These are phyloP conservation scores for Cubamyces lactineus DNA, from an alignment of 768 basidiomycete genomes.

Conservation along the genomic window DNA sequence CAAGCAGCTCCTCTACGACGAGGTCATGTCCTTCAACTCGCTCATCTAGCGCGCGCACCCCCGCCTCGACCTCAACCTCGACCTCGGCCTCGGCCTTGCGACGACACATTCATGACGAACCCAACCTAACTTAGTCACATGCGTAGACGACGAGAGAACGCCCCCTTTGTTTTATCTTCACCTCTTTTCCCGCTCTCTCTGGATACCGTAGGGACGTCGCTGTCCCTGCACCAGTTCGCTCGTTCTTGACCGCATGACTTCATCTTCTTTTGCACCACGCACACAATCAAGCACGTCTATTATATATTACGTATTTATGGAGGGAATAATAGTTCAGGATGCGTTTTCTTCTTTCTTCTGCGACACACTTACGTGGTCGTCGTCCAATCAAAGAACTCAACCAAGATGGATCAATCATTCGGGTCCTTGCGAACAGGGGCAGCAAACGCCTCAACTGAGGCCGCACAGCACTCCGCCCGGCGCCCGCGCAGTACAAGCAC, in stretches of 20 bases:
- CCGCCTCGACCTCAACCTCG: not conserved
- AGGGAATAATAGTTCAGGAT: slow-evolving; percentile 7
- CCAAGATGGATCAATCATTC: too few species aligned
- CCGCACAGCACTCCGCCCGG: not conserved
- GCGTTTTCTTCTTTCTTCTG: not conserved
- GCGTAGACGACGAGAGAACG: not conserved
- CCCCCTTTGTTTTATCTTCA: not conserved
- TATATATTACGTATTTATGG: slow-evolving; percentile 23
- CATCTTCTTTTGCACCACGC: not conserved
- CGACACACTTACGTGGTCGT: too few species aligned
- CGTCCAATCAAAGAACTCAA: too few species aligned
- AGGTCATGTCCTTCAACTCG: slow-evolving; percentile 77
- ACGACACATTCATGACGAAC: slow-evolving; percentile 10
- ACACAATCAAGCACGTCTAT: not conserved
- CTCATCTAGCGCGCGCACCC: slow-evolving; percentile 46
- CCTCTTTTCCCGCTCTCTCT: not conserved
- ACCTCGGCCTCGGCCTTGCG: not conserved
- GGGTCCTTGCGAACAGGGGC: not conserved
- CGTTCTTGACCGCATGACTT: not conserved
- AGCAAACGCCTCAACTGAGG: too few species aligned
- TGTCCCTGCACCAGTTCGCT: not conserved
- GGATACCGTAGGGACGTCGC: not conserved
- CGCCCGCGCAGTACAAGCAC: not conserved
- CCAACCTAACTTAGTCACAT: too few species aligned
- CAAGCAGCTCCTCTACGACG: slow-evolving; percentile 80